Evolutionary conservation across 306 rosid species (phyloP).

Genomic region (Gleditsia sinensis): DNA sequence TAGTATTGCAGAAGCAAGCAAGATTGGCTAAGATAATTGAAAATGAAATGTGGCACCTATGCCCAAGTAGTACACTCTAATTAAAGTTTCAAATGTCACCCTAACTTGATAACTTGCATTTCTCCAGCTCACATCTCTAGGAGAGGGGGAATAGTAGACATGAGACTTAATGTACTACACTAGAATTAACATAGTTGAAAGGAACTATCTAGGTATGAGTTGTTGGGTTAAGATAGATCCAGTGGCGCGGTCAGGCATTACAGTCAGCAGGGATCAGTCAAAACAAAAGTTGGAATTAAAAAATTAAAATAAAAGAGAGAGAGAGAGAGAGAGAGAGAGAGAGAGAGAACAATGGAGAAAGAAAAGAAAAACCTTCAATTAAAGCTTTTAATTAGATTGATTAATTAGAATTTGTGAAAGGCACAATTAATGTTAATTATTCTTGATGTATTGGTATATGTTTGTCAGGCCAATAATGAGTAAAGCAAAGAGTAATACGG

Average conservation of each 20-base stretch:
- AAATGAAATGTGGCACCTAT: neutral
- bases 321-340: neutral
- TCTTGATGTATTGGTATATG: constrained; percentile 1
- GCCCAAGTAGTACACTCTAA: constrained; percentile 7
- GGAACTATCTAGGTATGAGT: neutral
- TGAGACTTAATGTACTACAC: neutral
- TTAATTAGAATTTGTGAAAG: neutral
- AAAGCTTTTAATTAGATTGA: neutral
- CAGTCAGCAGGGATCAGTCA: neutral
- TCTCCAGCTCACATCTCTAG: neutral
- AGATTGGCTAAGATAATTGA: too few species aligned
- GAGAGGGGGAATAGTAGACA: neutral
- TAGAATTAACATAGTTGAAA: neutral
- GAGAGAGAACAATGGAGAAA: neutral
- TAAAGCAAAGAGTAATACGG: neutral
- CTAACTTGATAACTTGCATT: neutral
- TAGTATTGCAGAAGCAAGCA: constrained; percentile 11
- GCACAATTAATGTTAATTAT: too few species aligned
- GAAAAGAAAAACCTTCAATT: neutral
- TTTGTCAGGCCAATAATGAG: constrained; percentile 18
- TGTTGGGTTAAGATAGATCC: neutral
- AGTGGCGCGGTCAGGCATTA: neutral
- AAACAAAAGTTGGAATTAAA: neutral
- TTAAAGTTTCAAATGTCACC: neutral
- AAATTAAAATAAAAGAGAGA: neutral